Conservation (phyloP, 208 protist species). For the Leishmania turanica region DNA sequence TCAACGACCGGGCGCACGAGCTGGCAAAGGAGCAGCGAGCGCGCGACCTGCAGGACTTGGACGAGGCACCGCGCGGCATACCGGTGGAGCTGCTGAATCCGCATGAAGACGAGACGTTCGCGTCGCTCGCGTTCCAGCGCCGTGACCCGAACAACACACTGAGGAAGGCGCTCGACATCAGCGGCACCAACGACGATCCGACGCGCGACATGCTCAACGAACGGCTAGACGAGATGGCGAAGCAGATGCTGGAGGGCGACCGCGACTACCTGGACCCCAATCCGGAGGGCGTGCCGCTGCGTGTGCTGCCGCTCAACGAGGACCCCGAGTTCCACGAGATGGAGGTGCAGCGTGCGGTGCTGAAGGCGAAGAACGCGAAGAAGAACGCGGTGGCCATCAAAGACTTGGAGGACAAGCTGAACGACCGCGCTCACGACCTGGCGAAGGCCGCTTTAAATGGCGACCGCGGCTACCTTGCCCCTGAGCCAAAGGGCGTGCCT, state of each 20-base stretch:
- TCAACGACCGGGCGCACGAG: slow-evolving; percentile 79
- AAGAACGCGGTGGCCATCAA: slow-evolving; percentile 55
- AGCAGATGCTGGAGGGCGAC: slow-evolving; percentile 55
- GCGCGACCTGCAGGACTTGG: slow-evolving; percentile 54
- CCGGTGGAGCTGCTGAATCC: slow-evolving; percentile 61
- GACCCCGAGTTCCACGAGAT: slow-evolving; percentile 73
- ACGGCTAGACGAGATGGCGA: slow-evolving; percentile 64
- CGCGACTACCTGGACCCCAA: slow-evolving; percentile 59
- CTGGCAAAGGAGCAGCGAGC: slow-evolving; percentile 64
- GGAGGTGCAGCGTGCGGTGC: slow-evolving; percentile 67
- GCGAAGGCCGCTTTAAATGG: slow-evolving; percentile 54
- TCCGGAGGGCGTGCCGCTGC: slow-evolving; percentile 71
- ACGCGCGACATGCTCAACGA: slow-evolving; percentile 47
- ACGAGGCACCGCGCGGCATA: slow-evolving; percentile 53
- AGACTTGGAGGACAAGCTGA: slow-evolving; percentile 59
- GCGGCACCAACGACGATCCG: slow-evolving; percentile 18
- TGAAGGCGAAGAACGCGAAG: slow-evolving; percentile 52
- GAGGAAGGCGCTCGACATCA: slow-evolving; percentile 37
- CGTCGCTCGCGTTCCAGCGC: slow-evolving; percentile 48
- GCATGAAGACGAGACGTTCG: slow-evolving; percentile 66
- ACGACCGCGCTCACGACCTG: slow-evolving; percentile 70
- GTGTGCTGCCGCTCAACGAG: slow-evolving; percentile 57
- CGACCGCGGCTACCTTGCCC: slow-evolving; percentile 70
- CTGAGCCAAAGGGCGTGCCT: slow-evolving; percentile 64
- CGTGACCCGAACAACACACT: slow-evolving; percentile 15